Evolutionary conservation across 305 asterid species (phyloP), one percentile per base, ranked within the genome.

Genomic region (Petunia hybrid): DNA sequence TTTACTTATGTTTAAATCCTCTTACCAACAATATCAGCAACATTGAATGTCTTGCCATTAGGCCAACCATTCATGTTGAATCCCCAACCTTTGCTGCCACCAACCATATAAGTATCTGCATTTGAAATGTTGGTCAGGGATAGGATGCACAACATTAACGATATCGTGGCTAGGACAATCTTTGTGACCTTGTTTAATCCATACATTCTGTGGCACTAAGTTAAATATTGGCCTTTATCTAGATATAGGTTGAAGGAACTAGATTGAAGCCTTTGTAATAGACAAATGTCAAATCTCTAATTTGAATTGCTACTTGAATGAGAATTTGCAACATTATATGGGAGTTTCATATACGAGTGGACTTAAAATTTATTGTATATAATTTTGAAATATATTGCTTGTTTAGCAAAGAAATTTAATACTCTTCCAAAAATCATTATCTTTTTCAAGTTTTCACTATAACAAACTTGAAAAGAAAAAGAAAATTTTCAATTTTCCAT

Each of bases 71-170:
- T 78, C 1, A 74, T 67, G 1, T 35, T n/a, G 13, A 81, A 84
- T 3, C 5, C 5, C 89, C 91, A 88, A 38, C 88, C 91, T 6
- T n/a, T 1, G 3, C 82, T 9, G 70, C 80, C 91, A 42, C 89
- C 89, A 5, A 86, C 91, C 2, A n/a, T 79, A 55, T 78, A 88
- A 64, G 35, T 83, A 9, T 80, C 41, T 77, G 86, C 84, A 22
- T 51, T 65, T 35, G 80, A 83, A 68, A 12, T 22, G 2, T 45
- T 55, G 73, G 56, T 78, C 0, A 40, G 82, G 36, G 57, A 10
- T 57, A 85, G 8, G 8, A 85, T 8, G 22, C 77, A 76, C 13
- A 75, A 31, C 1, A 78, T 0, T 43, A 79, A 22, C 31, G 31
- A 22, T 22, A 22, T 22, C 31, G 31, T 60, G 12, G 65, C 39